These are phyloP conservation scores for Rhamnella rubrinervis DNA, from an alignment of 331 rosid species.

Conservation along the genomic window DNA sequence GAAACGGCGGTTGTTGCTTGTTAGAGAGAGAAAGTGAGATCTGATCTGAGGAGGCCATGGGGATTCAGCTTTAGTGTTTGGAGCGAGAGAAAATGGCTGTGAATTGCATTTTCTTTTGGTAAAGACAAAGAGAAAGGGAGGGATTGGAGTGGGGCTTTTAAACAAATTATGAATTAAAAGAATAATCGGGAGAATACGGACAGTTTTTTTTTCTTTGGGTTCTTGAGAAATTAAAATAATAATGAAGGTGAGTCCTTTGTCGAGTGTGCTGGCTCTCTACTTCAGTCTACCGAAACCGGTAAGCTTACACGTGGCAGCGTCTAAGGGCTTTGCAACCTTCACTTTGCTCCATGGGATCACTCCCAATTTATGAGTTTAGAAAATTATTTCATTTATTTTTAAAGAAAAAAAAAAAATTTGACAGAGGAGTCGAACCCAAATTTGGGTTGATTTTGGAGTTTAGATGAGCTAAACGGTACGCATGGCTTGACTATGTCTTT, in stretches of 20 bases:
- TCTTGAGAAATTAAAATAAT: too few species aligned
- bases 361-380: not conserved
- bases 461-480: not conserved
- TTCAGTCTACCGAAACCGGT: not conserved
- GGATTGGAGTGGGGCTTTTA: not conserved
- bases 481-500: not conserved
- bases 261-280: not conserved
- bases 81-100: conserved; percentile 8
- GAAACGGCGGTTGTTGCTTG: conserved; percentile 20
- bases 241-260: not conserved
- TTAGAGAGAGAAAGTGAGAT: conserved; percentile 40
- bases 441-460: not conserved
- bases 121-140: conserved; percentile 3
- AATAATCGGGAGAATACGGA: not conserved
- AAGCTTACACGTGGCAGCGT: conserved; percentile 21
- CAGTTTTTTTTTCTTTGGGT: not conserved
- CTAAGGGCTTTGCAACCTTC: conserved; percentile 4
- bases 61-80: conserved; percentile 14
- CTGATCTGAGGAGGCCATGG: conserved; percentile 39
- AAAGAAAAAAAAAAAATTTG: not conserved
- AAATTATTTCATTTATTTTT: not conserved
- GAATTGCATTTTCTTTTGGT: conserved; percentile 5
- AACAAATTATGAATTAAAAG: not conserved
- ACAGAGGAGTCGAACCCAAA: not conserved
- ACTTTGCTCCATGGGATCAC: not conserved